A percentile compares a stretch with the other conserved stretches of the same genome.
Conservation (phyloP, 495 filamentous ascomycete species). For the Tuber melanosporum region DNA sequence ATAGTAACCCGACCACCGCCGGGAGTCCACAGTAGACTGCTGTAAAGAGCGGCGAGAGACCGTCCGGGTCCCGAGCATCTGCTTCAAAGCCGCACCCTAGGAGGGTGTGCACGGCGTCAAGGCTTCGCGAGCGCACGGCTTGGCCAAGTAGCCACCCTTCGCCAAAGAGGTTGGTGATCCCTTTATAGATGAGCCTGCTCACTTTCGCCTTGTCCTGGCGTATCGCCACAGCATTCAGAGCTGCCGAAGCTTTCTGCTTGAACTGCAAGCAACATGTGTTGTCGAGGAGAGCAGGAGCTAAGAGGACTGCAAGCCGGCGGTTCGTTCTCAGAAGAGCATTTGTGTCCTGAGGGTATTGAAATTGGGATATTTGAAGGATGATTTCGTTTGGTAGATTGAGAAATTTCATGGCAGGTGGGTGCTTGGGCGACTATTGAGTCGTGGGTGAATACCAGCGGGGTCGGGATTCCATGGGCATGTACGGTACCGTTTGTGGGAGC, state of each 20-base stretch:
- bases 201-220: background rate
- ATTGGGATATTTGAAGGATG: constrained; percentile 25
- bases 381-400: constrained; percentile 26
- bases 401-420: constrained; percentile 15
- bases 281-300: constrained; percentile 19
- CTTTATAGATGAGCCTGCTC: constrained; percentile 1
- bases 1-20: constrained; percentile 1
- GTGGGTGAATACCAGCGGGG: background rate
- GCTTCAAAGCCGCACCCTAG: constrained; percentile 23
- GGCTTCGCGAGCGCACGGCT: background rate
- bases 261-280: background rate
- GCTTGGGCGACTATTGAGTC: background rate
- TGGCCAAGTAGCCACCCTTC: background rate
- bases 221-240: background rate
- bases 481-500: background rate
- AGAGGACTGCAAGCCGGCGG: constrained; percentile 22
- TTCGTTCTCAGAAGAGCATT: constrained; percentile 21
- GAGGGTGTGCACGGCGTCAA: constrained; percentile 33
- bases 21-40: constrained; percentile 27
- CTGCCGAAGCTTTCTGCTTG: background rate
- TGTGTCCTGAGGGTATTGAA: constrained; percentile 14
- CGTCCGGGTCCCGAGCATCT: constrained; percentile 27
- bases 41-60: constrained; percentile 35
- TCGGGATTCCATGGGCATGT: background rate
- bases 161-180: background rate